Evolutionary conservation across 2,329 filamentous ascomycete genomes (phyloP), one percentile per base, ranked within the genome.

Genomic region (Dothideomycetidae sp.): DNA sequence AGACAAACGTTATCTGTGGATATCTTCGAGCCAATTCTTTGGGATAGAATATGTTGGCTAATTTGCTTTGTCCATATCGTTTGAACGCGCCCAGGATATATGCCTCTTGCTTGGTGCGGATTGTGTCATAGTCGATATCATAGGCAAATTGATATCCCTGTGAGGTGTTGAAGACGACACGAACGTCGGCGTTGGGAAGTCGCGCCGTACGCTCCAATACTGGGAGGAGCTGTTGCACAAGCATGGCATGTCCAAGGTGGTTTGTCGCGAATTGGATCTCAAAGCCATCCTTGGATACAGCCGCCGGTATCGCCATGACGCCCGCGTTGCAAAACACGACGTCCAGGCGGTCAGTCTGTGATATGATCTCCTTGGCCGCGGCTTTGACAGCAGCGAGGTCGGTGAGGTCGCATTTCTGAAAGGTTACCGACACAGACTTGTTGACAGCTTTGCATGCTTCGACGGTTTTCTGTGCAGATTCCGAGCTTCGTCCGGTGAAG

Each of bases 231-330:
- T 49, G 43, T 18, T 59, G 59, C 5, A 55, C 62, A 4, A 68
- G 47, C 2, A 67, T 52, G 4, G 63, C 61, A 42, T 66, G 66
- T n/a, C 63, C 66, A 40, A 69, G 50, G 50, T 67, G 60, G 45
- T 69, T 69, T 5, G 61, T 66, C 15, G 61, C 66, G 39, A 67
- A 63, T 37, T 68, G 64, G 21, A 62, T 55, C 48, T 70, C 65
- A 42, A 63, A 67, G 23, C 63, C 65, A 28, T 68, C 63, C n/a
- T 55, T 51, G 0, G 63, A 66, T 3, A 55, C 48, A n/a, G 45
- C 51, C 19, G 47, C 44, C 0, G 58, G 50, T 2, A 46, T 17
- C 17, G 43, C 48, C 47, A 61, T 61, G 40, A 66, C 53, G 29
- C 63, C 64, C 0, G 64, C 64, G 42, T 67, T 67, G 48, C 57